Percentiles rank a stretch among this genome's conserved stretches.
Conservation (phyloP, 371 early-diverging fungal genomes). For the Zopfochytrium polystomum region DNA sequence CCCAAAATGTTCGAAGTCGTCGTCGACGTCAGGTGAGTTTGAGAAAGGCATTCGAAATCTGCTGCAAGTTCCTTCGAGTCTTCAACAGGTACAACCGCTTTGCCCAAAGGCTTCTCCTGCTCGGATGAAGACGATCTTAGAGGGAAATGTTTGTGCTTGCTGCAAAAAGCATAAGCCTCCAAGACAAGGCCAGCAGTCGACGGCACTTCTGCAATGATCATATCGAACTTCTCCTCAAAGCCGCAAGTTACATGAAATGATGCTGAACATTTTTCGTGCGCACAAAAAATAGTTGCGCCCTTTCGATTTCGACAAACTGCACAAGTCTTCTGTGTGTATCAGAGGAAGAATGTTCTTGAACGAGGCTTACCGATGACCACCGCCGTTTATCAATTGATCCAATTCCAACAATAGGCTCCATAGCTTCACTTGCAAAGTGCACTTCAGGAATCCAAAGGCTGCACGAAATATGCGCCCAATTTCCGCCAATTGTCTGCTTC, state of each 20-base stretch:
- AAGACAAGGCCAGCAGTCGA: too few relatives aligned
- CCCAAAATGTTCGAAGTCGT: too few relatives aligned
- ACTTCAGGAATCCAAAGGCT: slow-evolving; percentile 30
- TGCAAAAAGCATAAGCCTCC: too few relatives aligned
- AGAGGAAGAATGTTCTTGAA: not conserved
- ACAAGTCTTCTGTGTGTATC: not conserved
- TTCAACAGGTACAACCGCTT: too few relatives aligned
- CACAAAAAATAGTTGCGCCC: not conserved
- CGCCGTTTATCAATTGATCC: not conserved
- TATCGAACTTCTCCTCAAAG: slow-evolving; percentile 21
- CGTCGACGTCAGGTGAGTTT: too few relatives aligned
- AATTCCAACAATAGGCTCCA: not conserved
- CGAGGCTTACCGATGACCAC: not conserved
- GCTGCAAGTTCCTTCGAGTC: too few relatives aligned
- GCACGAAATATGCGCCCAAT: slow-evolving; percentile 36
- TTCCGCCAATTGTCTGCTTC: slow-evolving; percentile 32
- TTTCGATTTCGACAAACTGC: not conserved
- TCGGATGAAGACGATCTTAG: too few relatives aligned
- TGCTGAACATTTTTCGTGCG: slow-evolving; percentile 12
- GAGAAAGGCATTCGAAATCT: too few relatives aligned
- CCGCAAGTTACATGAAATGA: slow-evolving; percentile 31
- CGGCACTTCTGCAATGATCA: slow-evolving; percentile 16
- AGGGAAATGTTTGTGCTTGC: too few relatives aligned
- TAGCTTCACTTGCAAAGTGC: not conserved
- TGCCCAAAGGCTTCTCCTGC: too few relatives aligned